These are phyloP conservation scores for Wickerhamomyces tratensis DNA, from an alignment of 805 yeast genomes.

Conservation along the genomic window DNA sequence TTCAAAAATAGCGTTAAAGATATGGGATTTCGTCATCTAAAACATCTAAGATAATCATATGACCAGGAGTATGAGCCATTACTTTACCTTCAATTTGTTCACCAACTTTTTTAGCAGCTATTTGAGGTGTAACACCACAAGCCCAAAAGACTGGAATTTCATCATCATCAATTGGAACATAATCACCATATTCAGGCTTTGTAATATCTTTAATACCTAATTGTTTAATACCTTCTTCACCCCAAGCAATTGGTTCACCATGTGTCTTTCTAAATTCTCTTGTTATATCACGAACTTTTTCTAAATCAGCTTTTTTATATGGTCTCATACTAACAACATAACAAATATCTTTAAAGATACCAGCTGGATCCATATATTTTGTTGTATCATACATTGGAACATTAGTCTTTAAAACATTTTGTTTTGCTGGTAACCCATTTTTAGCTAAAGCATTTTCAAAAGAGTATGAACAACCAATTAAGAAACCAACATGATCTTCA, in stretches of 20 bases:
- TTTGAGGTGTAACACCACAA: constrained; percentile 34
- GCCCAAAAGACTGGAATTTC: constrained; percentile 36
- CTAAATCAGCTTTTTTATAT: constrained; percentile 20
- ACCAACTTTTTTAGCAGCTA: constrained; percentile 21
- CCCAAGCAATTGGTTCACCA: constrained; percentile 35
- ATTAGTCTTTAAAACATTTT: constrained; percentile 10
- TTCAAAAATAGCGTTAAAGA: no score
- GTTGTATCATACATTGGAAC: constrained; percentile 21
- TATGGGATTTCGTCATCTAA: constrained; percentile 13
- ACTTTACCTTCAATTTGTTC: constrained; percentile 20
- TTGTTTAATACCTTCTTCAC: constrained; percentile 25
- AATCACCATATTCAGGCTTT: constrained; percentile 28
- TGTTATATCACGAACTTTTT: constrained; percentile 22
- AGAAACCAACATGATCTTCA: constrained; percentile 26
- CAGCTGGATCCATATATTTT: constrained; percentile 20
- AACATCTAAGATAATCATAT: constrained; percentile 26
- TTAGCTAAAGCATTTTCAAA: constrained; percentile 25
- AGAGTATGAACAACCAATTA: constrained; percentile 33
- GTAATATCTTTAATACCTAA: constrained; percentile 24
- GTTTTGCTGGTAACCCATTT: constrained; percentile 22
- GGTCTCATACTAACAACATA: constrained; percentile 36
- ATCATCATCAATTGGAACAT: constrained; percentile 19
- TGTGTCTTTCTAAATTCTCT: constrained; percentile 22
- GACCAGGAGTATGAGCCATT: constrained; percentile 27
- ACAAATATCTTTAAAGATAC: constrained; percentile 20